These are phyloP conservation scores for Phylloporus gajari DNA, from an alignment of 1,284 basidiomycete genomes.

Conservation along the genomic window DNA sequence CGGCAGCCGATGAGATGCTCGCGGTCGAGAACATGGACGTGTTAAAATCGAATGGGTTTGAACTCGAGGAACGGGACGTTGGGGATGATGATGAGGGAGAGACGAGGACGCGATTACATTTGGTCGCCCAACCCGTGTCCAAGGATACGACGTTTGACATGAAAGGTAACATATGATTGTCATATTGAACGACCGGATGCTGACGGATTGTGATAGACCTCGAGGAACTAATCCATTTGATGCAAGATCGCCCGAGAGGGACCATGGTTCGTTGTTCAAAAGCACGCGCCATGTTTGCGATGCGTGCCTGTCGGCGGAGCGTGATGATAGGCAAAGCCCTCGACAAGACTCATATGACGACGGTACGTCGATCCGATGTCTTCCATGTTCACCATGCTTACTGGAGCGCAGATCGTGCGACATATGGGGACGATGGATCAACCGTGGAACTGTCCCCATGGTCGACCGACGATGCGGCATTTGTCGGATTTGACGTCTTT, in stretches of 20 bases:
- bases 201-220: conserved; percentile 70
- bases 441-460: conserved; percentile 98
- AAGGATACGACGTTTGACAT: conserved; percentile 85
- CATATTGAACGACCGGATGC: neutral
- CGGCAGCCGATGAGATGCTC: conserved; percentile 90
- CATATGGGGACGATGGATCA: conserved; percentile 98
- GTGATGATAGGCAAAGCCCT: conserved; percentile 95
- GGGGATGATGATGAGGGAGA: conserved; percentile 22
- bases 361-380: conserved; percentile 62
- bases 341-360: conserved; percentile 80
- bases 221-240: conserved; percentile 90
- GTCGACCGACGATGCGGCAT: conserved; percentile 95
- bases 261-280: conserved; percentile 93
- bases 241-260: conserved; percentile 85
- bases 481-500: conserved; percentile 51
- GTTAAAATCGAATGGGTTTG: conserved; percentile 90
- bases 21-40: conserved; percentile 88
- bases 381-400: neutral
- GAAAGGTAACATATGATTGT: too few relatives aligned
- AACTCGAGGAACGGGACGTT: conserved; percentile 62
- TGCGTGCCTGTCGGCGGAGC: conserved; percentile 92
- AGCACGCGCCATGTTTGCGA: conserved; percentile 96
- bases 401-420: conserved; percentile 71
- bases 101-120: conserved; percentile 64
- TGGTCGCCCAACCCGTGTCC: conserved; percentile 90